Percentiles rank a stretch among this genome's conserved stretches.
These are phyloP conservation scores for Naegleria gruberi DNA, from an alignment of 208 protist genomes.

Conservation along the genomic window DNA sequence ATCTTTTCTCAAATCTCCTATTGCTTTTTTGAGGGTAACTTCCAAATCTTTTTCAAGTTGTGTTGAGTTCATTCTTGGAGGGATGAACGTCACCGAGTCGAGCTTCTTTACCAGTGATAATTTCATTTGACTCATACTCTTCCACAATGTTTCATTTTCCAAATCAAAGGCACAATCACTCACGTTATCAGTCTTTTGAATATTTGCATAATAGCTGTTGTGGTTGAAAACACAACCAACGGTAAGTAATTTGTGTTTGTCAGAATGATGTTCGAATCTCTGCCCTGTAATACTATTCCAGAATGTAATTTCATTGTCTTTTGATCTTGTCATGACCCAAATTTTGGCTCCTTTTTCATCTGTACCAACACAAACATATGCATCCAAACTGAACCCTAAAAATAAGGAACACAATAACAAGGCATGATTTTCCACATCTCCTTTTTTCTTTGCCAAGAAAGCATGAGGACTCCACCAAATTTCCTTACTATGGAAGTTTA, in stretches of 20 bases:
- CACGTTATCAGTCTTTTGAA: conserved; percentile 55
- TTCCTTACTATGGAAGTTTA: conserved; percentile 34
- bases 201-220: conserved; percentile 71
- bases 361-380: conserved; percentile 64
- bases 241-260: conserved; percentile 50
- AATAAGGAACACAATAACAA: conserved; percentile 73
- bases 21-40: conserved; percentile 40
- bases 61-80: conserved; percentile 36
- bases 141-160: conserved; percentile 76
- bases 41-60: conserved; percentile 53
- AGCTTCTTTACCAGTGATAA: conserved; percentile 65
- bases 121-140: conserved; percentile 72
- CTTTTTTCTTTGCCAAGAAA: conserved; percentile 71
- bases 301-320: conserved; percentile 47
- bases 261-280: conserved; percentile 39
- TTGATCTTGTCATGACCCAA: conserved; percentile 59
- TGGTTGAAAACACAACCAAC: conserved; percentile 74
- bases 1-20: conserved; percentile 59
- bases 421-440: conserved; percentile 67
- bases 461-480: conserved; percentile 63
- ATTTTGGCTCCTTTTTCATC: conserved; percentile 49
- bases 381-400: conserved; percentile 74
- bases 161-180: conserved; percentile 60
- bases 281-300: conserved; percentile 69
- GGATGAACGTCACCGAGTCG: conserved; percentile 57